Percentiles rank a stretch among this genome's conserved stretches.
phyloP scores from a whole-genome alignment of 306 rosid genomes.

The Citrullus mucosospermus region DNA sequence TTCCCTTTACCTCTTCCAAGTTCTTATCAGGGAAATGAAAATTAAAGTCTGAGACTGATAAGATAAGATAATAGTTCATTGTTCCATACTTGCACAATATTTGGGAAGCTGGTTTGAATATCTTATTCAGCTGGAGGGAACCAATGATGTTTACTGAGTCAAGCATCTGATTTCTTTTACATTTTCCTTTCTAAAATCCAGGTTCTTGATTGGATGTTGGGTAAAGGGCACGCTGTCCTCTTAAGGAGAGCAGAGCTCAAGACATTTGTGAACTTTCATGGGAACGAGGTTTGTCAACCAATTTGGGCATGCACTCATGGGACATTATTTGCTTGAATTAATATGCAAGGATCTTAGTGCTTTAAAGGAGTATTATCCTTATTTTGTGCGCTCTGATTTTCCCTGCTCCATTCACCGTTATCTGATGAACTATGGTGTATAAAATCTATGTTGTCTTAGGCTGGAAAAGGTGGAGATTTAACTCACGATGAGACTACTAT shows the following conservation, averaged over 20 bases:
- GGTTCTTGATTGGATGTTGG: conserved; percentile 97
- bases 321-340: not conserved
- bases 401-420: conserved; percentile 1
- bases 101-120: not conserved
- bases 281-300: conserved; percentile 65
- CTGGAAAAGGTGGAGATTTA: conserved; percentile 98
- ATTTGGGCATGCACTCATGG: not conserved
- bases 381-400: not conserved
- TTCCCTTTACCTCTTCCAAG: not conserved
- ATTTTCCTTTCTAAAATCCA: conserved; percentile 8
- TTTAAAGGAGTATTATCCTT: not conserved
- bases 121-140: not conserved
- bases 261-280: conserved; percentile 91
- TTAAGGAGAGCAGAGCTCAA: conserved; percentile 94
- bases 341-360: not conserved
- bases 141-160: not conserved
- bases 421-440: not conserved
- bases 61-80: not conserved
- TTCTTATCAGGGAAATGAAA: not conserved
- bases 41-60: not conserved
- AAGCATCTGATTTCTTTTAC: not conserved
- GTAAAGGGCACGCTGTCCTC: conserved; percentile 89
- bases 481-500: conserved; percentile 97
- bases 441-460: conserved; percentile 37
- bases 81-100: not conserved